phyloP scores from a whole-genome alignment of 306 rosid species.

The Begonia fuchsioides region DNA sequence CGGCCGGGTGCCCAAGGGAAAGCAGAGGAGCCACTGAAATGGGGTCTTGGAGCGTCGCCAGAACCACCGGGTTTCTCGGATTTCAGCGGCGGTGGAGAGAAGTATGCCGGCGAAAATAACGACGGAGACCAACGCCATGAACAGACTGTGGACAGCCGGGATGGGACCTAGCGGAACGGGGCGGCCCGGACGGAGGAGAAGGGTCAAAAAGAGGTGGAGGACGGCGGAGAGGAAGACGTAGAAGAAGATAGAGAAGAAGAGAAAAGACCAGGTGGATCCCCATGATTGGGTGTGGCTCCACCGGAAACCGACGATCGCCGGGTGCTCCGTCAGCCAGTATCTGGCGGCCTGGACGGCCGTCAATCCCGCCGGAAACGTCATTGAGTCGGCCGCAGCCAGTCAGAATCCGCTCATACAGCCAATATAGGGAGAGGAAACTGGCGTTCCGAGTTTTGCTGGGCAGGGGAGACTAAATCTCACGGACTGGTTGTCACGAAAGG shows the following conservation, averaged over 20 bases:
- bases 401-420: not conserved
- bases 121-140: constrained; percentile 46
- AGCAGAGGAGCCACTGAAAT: constrained; percentile 82
- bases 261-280: constrained; percentile 92
- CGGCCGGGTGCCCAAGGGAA: constrained; percentile 77
- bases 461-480: not conserved
- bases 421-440: too few species aligned
- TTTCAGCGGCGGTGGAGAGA: constrained; percentile 63
- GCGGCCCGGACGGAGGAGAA: constrained; percentile 23
- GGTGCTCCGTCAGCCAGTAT: constrained; percentile 86
- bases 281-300: constrained; percentile 61
- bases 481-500: not conserved
- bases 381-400: constrained; percentile 3
- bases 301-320: constrained; percentile 62
- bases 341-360: constrained; percentile 21
- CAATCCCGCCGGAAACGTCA: constrained; percentile 8
- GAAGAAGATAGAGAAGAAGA: constrained; percentile 37
- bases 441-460: not conserved
- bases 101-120: constrained; percentile 53
- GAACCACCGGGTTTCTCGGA: constrained; percentile 87
- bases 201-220: constrained; percentile 24
- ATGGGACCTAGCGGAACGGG: constrained; percentile 62
- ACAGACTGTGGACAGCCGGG: constrained; percentile 72
- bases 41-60: constrained; percentile 85
- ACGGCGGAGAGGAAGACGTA: constrained; percentile 34